Evolutionary conservation across 1,139 yeast species (phyloP).

Genomic region (Meyerozyma athensensis): DNA sequence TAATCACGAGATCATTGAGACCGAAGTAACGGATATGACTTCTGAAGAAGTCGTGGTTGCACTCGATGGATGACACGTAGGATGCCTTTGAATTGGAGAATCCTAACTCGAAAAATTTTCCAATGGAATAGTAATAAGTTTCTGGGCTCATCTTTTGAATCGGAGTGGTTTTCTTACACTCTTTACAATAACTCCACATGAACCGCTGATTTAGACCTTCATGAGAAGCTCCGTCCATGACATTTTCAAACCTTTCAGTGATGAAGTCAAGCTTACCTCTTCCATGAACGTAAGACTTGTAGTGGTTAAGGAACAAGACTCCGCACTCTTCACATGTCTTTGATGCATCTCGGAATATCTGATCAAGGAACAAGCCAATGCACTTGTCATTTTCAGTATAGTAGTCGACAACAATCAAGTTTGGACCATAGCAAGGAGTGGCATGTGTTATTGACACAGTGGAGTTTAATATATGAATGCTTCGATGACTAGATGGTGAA

Average conservation of each 20-base stretch:
- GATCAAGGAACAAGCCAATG: slow-evolving; percentile 83
- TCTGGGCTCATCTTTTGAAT: slow-evolving; percentile 82
- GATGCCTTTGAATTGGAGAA: slow-evolving; percentile 61
- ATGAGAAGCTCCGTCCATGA: slow-evolving; percentile 61
- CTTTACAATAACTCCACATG: slow-evolving; percentile 90
- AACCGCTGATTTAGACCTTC: slow-evolving; percentile 45
- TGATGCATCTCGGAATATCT: slow-evolving; percentile 63
- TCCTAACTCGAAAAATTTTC: slow-evolving; percentile 81
- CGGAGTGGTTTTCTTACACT: slow-evolving; percentile 73
- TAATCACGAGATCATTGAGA: slow-evolving; percentile 69
- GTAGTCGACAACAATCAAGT: slow-evolving; percentile 71
- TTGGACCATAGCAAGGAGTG: slow-evolving; percentile 93
- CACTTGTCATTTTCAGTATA: slow-evolving; percentile 91
- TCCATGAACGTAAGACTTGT: slow-evolving; percentile 86
- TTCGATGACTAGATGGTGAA: slow-evolving; percentile 62
- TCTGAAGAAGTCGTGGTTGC: slow-evolving; percentile 74
- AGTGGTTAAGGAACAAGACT: slow-evolving; percentile 65
- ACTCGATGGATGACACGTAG: slow-evolving; percentile 39
- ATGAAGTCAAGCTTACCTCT: slow-evolving; percentile 75
- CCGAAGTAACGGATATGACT: slow-evolving; percentile 85
- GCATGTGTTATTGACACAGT: slow-evolving; percentile 80
- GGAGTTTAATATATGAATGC: slow-evolving; percentile 71
- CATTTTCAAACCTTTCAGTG: slow-evolving; percentile 50
- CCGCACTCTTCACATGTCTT: slow-evolving; percentile 81
- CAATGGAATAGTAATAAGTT: slow-evolving; percentile 88